A percentile compares a stretch with the other conserved stretches of the same genome.
Evolutionary conservation across 2,329 filamentous ascomycete species (phyloP).

Genomic region (Aspergillus sp.): DNA sequence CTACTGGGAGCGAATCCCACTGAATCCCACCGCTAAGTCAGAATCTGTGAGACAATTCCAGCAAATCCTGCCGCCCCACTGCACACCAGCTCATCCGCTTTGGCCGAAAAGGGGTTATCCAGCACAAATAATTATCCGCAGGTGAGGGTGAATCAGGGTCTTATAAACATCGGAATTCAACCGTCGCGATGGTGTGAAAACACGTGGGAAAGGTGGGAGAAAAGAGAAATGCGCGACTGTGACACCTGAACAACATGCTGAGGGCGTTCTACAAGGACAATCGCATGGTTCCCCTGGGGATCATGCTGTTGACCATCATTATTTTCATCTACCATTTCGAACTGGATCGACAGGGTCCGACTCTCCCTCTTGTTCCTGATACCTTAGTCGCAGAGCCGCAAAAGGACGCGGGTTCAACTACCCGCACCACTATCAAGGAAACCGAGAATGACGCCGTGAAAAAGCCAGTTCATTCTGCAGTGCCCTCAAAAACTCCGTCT

Average conservation of each 20-base stretch:
- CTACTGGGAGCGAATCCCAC: not conserved
- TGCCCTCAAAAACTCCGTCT: not conserved
- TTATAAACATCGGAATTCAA: not conserved
- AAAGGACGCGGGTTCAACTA: not conserved
- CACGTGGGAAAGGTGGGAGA: not conserved
- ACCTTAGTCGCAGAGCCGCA: not conserved
- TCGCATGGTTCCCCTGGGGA: slow-evolving; percentile 21
- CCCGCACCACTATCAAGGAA: not conserved
- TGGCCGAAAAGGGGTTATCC: slow-evolving; percentile 10
- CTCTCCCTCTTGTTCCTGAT: not conserved
- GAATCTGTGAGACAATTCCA: not conserved
- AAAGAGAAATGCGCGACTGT: not conserved
- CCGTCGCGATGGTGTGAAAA: not conserved
- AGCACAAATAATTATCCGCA: not conserved
- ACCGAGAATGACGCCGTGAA: not conserved
- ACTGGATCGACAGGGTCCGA: slow-evolving; percentile 15
- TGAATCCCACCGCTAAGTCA: not conserved
- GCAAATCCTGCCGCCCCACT: not conserved
- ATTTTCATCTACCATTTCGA: slow-evolving; percentile 23
- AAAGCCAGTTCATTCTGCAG: not conserved
- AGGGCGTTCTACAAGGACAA: slow-evolving; percentile 23
- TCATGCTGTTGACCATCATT: slow-evolving; percentile 20
- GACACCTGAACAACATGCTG: slow-evolving; percentile 5
- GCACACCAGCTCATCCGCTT: not conserved
- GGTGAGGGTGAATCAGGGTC: not conserved